Conservation (phyloP, 768 basidiomycete genomes). For the Neoboletus brunneissimus region DNA sequence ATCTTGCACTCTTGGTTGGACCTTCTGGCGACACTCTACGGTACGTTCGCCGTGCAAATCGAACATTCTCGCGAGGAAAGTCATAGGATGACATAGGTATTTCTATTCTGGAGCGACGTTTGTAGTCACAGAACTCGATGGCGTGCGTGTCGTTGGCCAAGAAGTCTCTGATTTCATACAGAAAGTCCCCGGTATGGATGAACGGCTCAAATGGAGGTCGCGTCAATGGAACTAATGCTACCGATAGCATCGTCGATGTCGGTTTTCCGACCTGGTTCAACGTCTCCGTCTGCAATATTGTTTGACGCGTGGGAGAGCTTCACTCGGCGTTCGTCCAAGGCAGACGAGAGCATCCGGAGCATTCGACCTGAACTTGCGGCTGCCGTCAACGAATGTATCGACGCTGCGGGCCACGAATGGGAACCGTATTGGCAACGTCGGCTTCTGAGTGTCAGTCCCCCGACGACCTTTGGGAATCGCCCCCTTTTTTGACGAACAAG, state of each 20-base stretch:
- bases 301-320: slow-evolving; percentile 93
- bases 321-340: slow-evolving; percentile 77
- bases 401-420: slow-evolving; percentile 91
- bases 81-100: slow-evolving; percentile 50
- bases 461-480: neutral
- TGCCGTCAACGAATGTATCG: slow-evolving; percentile 90
- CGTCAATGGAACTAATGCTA: neutral
- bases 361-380: slow-evolving; percentile 82
- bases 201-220: neutral
- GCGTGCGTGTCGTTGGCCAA: slow-evolving; percentile 78
- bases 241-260: slow-evolving; percentile 69
- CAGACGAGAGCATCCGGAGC: slow-evolving; percentile 87
- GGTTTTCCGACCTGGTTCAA: slow-evolving; percentile 91
- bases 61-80: slow-evolving; percentile 1
- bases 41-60: slow-evolving; percentile 43
- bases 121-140: slow-evolving; percentile 85
- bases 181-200: slow-evolving; percentile 78
- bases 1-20: slow-evolving; percentile 79
- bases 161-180: slow-evolving; percentile 86
- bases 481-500: neutral
- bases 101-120: slow-evolving; percentile 73
- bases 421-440: slow-evolving; percentile 87
- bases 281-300: slow-evolving; percentile 85
- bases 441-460: slow-evolving; percentile 65
- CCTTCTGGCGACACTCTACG: slow-evolving; percentile 84